Base-by-base conservation (phyloP, 75 land plant species). In the Isoetes taiwanensis region DNA sequence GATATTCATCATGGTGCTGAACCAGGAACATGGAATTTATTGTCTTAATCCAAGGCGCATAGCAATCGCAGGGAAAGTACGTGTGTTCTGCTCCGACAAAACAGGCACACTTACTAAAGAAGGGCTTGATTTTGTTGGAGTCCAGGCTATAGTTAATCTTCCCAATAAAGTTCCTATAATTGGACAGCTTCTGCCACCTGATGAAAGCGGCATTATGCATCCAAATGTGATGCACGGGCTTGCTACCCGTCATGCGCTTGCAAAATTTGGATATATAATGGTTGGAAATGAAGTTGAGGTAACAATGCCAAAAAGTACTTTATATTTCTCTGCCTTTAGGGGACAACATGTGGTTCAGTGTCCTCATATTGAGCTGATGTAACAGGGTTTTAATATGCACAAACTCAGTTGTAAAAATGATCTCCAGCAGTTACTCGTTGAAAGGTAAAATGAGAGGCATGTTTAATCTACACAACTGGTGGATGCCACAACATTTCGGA, bases 241-340 rank as follows among this genome's bases (percentile, higher is more conserved):
- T 42, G 74, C 74, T 27, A 71, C 74, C 28, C 65, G 74, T 52
- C 74, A 71, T 71, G 74, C 74, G 29, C 54, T 71, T 24, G 56
- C 74, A 16, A 71, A 59, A 38, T 71, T 64, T 59, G 69, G 63
- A n/a, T 30, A 39, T 39, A 48, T 30, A 24, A 64, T 57, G 39
- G 74, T 71, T 21, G 74, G 74, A 16, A 71, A 71, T 54, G 63
- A 71, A 65, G 74, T 71, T 39, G 74, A 71, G 74, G 74, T 71
- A 39, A 29, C n/a, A n/a, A n/a, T n/a, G n/a, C n/a, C n/a, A n/a
- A n/a, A n/a, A n/a, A n/a, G n/a, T n/a, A n/a, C n/a, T n/a, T n/a
- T n/a, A n/a, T n/a, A n/a, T n/a, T n/a, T n/a, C n/a, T n/a, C n/a
- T n/a, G n/a, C n/a, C n/a, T n/a, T n/a, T n/a, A n/a, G n/a, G n/a